A percentile compares a stretch with the other conserved stretches of the same genome.
Evolutionary conservation across 1,139 yeast species (phyloP).

Genomic region (Pichia sp.): DNA sequence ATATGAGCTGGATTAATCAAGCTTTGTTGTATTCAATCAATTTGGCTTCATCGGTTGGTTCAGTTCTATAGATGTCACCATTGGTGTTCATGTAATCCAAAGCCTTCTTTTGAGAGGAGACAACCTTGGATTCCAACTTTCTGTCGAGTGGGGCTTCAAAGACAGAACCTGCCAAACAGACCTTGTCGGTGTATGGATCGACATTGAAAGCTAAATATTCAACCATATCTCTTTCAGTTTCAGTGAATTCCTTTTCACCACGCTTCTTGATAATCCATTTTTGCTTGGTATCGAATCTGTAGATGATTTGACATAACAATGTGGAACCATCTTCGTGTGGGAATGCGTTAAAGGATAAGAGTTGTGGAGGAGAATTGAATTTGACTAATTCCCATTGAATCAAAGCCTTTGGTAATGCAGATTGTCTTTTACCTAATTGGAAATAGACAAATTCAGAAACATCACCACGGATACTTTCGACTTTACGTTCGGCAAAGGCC

Average conservation of each 20-base stretch:
- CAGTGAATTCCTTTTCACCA: constrained; percentile 38
- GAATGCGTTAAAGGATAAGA: constrained; percentile 56
- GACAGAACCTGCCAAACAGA: constrained; percentile 74
- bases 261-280: constrained; percentile 52
- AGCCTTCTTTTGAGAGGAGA: constrained; percentile 29
- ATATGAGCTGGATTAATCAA: background rate
- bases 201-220: constrained; percentile 78
- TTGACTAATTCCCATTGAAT: constrained; percentile 77
- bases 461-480: constrained; percentile 41
- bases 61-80: constrained; percentile 51
- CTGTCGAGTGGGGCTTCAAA: constrained; percentile 59
- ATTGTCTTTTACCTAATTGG: constrained; percentile 49
- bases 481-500: constrained; percentile 57
- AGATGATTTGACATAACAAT: constrained; percentile 62
- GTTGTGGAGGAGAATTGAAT: constrained; percentile 69
- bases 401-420: constrained; percentile 56
- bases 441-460: constrained; percentile 64
- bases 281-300: constrained; percentile 74
- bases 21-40: constrained; percentile 17
- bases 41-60: constrained; percentile 29
- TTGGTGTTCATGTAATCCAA: constrained; percentile 45
- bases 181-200: constrained; percentile 66
- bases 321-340: constrained; percentile 67
- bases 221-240: constrained; percentile 54
- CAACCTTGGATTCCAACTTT: constrained; percentile 25